Evolutionary conservation across 192 early-diverging fungal species (phyloP).

Genomic region (Gaertneriomyces sp.): DNA sequence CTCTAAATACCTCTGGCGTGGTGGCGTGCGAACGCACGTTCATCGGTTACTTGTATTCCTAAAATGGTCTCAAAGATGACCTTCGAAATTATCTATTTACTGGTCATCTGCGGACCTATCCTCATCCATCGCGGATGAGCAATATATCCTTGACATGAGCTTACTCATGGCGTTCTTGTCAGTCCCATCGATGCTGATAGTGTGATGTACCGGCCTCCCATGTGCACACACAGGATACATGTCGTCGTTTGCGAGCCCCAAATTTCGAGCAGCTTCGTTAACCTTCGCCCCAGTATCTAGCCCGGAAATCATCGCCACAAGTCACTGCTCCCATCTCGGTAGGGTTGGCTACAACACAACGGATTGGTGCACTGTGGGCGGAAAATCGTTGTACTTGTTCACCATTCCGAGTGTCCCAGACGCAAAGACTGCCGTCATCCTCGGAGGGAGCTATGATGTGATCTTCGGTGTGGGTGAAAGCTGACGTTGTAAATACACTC

Average conservation of each 20-base stretch:
- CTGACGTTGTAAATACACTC: constrained; percentile 21
- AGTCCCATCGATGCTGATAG: too few species aligned
- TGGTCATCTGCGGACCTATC: too few species aligned
- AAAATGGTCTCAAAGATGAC: too few species aligned
- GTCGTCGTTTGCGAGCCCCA: too few species aligned
- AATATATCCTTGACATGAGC: too few species aligned
- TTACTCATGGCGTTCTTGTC: too few species aligned
- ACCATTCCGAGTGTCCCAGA: constrained; percentile 39
- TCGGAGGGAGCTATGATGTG: constrained; percentile 30
- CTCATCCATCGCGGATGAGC: too few species aligned
- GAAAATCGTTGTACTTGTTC: constrained; percentile 12
- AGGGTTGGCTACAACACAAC: constrained; percentile 26
- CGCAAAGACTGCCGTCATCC: constrained; percentile 14
- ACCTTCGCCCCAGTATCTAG: constrained; percentile 25
- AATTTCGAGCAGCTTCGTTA: neutral
- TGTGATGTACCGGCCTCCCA: neutral
- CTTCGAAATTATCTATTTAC: too few species aligned
- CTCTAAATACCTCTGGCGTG: too few species aligned
- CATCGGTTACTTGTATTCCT: too few species aligned
- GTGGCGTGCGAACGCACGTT: too few species aligned
- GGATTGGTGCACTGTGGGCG: constrained; percentile 18
- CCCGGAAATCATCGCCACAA: constrained; percentile 31
- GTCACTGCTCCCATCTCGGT: constrained; percentile 20
- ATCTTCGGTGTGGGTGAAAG: constrained; percentile 37
- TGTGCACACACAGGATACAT: neutral